phyloP scores from a whole-genome alignment of 345 rosid species.

The Corymbia maculata region DNA sequence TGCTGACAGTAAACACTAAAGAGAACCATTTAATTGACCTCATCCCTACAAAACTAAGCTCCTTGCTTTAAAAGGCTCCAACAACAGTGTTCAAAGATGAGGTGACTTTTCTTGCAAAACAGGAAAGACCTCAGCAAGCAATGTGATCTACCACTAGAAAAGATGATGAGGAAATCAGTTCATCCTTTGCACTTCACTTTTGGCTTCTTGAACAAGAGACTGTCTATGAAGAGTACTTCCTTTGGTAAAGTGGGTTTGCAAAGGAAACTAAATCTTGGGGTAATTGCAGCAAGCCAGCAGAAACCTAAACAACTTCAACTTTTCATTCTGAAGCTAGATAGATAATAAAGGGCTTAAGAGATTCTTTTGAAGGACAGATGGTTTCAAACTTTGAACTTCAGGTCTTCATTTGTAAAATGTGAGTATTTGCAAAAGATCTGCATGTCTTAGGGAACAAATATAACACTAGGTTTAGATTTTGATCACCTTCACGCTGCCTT shows the following conservation, averaged over 20 bases:
- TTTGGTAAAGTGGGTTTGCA: neutral
- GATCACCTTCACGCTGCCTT: constrained; percentile 67
- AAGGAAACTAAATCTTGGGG: neutral
- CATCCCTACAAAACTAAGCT: too few relatives aligned
- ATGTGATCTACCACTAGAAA: neutral
- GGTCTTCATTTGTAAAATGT: neutral
- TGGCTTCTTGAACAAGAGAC: neutral
- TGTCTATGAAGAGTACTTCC: neutral
- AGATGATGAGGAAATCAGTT: neutral
- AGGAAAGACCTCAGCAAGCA: neutral
- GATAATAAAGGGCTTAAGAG: neutral
- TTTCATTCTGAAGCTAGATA: neutral
- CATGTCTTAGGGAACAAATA: neutral
- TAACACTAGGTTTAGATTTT: neutral
- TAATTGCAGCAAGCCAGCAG: neutral
- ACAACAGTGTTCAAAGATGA: too few relatives aligned
- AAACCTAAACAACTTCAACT: neutral
- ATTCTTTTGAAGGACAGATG: neutral
- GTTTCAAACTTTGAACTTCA: neutral
- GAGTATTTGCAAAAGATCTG: neutral
- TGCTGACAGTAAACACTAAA: too few relatives aligned
- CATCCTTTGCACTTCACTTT: neutral
- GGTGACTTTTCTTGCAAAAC: neutral
- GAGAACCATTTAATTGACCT: too few relatives aligned
- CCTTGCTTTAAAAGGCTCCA: too few relatives aligned